Base-by-base conservation (phyloP, 805 yeast species). In the Monosporozyma aerobia region DNA sequence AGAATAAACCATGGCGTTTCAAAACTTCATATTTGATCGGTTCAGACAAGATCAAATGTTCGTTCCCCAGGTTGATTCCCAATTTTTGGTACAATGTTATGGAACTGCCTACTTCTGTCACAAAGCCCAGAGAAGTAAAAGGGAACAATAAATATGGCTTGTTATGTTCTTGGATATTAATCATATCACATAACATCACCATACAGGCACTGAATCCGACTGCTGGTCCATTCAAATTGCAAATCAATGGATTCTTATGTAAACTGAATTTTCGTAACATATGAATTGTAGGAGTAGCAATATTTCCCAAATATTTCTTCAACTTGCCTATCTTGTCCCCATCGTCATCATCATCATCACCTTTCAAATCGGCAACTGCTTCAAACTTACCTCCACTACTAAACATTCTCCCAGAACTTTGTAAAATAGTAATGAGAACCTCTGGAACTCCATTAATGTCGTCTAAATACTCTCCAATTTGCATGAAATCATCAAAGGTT, bases 201-300 rank as follows among this genome's bases (percentile, higher is more conserved):
- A 89, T 64, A 0, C 88, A 86, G 6, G 90, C 81, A 30, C 82
- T 73, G 50, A 89, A 74, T 0, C 97, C 97, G 55, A 89, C 77
- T 5, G 82, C 95, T 0, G 97, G 96, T 0, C 97, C 97, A 63
- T 89, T 89, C 51, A 89, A 73, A 2, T 88, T 90, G 50, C 80
- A 79, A 16, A 82, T 81, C 39, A 89, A 71, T 3, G 87, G 74
- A 63, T 88, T 89, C 5, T 75, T 69, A 69, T 89, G 96, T 57
- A 78, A 77, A 57, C 79, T 78, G 64, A 87, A 80, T 25, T 82
- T 74, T 56, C 82, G 78, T 5, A 90, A 81, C 51, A 89, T 68
- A 61, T 76, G 80, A 22, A 82, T 75, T 65, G 89, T 88, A 59
- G 87, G 79, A 1, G 86, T 76, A 9, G 79, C 77, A 57, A 84